phyloP scores from a whole-genome alignment of 208 protist species.

The Crithidia fasciculata region DNA sequence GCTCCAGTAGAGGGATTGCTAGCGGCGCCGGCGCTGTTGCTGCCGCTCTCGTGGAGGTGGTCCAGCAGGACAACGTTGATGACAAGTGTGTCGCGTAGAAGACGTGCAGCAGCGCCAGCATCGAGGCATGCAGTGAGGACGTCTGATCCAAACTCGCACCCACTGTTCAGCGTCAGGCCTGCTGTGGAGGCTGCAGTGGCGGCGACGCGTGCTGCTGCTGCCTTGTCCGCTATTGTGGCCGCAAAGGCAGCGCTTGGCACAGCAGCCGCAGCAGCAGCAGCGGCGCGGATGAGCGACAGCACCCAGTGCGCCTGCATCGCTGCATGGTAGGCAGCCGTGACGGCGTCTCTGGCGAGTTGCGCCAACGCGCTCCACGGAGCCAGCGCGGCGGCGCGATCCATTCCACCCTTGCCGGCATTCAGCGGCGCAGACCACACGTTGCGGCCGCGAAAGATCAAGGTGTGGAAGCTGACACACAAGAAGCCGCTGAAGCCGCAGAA shows the following conservation, averaged over 20 bases:
- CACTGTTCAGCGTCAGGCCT: conserved; percentile 26
- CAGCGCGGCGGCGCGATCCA: neutral
- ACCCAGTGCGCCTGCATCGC: conserved; percentile 29
- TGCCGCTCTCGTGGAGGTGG: conserved; percentile 22
- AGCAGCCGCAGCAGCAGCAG: neutral
- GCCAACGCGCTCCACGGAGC: conserved; percentile 21
- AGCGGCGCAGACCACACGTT: too few species aligned
- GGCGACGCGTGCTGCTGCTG: too few species aligned
- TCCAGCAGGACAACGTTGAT: conserved; percentile 36
- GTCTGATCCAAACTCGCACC: conserved; percentile 16
- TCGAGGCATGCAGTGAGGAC: conserved; percentile 21
- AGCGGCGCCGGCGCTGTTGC: neutral
- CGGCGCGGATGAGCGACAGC: neutral
- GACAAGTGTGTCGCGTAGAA: conserved; percentile 30
- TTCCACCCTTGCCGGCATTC: neutral
- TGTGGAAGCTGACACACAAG: conserved; percentile 19
- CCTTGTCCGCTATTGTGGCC: neutral
- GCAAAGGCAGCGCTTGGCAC: neutral
- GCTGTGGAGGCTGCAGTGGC: neutral
- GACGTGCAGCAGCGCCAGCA: neutral
- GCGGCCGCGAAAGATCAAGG: conserved; percentile 24
- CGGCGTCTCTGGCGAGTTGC: conserved; percentile 17
- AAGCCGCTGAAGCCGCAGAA: conserved; percentile 38
- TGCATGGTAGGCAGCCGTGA: conserved; percentile 31
- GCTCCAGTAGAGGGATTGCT: too few species aligned